Evolutionary conservation across 495 filamentous ascomycete genomes (phyloP).

Genomic region (Hyaloscypha hepaticicola): DNA sequence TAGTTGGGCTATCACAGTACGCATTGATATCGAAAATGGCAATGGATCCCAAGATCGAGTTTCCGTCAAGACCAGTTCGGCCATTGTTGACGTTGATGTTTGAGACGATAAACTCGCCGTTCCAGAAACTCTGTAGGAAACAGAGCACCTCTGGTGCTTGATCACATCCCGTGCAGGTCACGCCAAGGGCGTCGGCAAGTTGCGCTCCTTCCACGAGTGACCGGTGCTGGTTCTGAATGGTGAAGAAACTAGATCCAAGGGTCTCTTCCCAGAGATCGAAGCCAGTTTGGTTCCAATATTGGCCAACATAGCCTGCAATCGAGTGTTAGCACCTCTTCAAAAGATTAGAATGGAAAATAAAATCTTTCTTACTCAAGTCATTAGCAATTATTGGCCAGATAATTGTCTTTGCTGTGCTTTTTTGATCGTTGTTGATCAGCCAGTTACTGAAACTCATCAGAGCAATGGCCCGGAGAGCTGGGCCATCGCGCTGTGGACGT

Average conservation of each 20-base stretch:
- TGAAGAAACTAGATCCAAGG: slow-evolving; percentile 59
- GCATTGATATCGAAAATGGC: slow-evolving; percentile 49
- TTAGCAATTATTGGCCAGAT: slow-evolving; percentile 57
- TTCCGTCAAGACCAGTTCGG: slow-evolving; percentile 47
- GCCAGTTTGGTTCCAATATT: slow-evolving; percentile 45
- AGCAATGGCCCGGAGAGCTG: slow-evolving; percentile 49
- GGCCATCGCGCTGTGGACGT: slow-evolving; percentile 62
- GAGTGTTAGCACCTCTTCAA: not conserved
- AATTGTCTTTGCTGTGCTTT: slow-evolving; percentile 34
- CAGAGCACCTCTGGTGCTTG: slow-evolving; percentile 52
- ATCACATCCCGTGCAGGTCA: slow-evolving; percentile 43
- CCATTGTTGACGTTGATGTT: slow-evolving; percentile 42
- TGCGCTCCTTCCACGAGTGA: slow-evolving; percentile 36
- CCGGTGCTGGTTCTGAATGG: slow-evolving; percentile 53
- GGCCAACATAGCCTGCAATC: slow-evolving; percentile 38
- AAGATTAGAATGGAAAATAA: not conserved
- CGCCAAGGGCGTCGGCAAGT: slow-evolving; percentile 30
- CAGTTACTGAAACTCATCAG: slow-evolving; percentile 44
- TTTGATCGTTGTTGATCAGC: slow-evolving; percentile 34
- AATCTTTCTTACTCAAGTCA: slow-evolving; percentile 38
- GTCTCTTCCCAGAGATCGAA: slow-evolving; percentile 57
- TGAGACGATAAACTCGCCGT: slow-evolving; percentile 42
- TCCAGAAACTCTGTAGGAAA: slow-evolving; percentile 51
- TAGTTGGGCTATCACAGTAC: slow-evolving; percentile 46
- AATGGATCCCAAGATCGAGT: slow-evolving; percentile 47